phyloP scores from a whole-genome alignment of 1,139 yeast genomes.

The Geotrichum macrosporum region DNA sequence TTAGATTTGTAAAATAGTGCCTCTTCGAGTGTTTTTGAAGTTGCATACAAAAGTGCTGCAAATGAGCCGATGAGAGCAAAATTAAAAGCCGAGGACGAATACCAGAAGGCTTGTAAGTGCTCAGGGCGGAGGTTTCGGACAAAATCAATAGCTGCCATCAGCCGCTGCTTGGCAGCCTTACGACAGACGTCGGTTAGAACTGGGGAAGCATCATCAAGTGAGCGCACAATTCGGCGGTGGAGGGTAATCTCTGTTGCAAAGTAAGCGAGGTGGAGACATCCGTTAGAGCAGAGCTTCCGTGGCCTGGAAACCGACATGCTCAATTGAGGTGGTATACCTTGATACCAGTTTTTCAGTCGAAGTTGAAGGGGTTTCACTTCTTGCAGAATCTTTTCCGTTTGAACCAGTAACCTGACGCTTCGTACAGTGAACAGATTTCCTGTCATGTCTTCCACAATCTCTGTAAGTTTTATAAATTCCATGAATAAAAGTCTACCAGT shows the following conservation, averaged over 20 bases:
- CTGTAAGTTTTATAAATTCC: conserved; percentile 62
- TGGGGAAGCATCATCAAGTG: conserved; percentile 41
- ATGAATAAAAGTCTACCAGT: conserved; percentile 68
- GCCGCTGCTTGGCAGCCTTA: conserved; percentile 75
- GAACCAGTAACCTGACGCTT: conserved; percentile 53
- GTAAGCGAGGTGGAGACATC: conserved; percentile 75
- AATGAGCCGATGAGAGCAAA: conserved; percentile 80
- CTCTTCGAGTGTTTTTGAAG: conserved; percentile 48
- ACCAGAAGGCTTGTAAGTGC: conserved; percentile 86
- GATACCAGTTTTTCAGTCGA: conserved; percentile 77
- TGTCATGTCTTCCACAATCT: conserved; percentile 67
- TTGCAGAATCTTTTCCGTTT: conserved; percentile 61
- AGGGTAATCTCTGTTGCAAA: conserved; percentile 82
- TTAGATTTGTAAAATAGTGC: conserved; percentile 60
- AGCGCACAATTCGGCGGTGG: conserved; percentile 71
- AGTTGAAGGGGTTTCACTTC: conserved; percentile 83
- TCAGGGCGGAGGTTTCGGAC: conserved; percentile 71
- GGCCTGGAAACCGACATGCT: conserved; percentile 48
- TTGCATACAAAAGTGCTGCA: conserved; percentile 62
- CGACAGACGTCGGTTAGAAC: conserved; percentile 69
- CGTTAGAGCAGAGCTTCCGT: conserved; percentile 48
- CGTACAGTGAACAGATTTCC: conserved; percentile 65
- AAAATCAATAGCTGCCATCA: conserved; percentile 77
- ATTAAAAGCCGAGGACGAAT: conserved; percentile 69
- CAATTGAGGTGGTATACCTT: conserved; percentile 62